Percentiles rank a stretch among this genome's conserved stretches.
phyloP scores from a whole-genome alignment of 2,329 filamentous ascomycete genomes.

The Tolypocladium album region DNA sequence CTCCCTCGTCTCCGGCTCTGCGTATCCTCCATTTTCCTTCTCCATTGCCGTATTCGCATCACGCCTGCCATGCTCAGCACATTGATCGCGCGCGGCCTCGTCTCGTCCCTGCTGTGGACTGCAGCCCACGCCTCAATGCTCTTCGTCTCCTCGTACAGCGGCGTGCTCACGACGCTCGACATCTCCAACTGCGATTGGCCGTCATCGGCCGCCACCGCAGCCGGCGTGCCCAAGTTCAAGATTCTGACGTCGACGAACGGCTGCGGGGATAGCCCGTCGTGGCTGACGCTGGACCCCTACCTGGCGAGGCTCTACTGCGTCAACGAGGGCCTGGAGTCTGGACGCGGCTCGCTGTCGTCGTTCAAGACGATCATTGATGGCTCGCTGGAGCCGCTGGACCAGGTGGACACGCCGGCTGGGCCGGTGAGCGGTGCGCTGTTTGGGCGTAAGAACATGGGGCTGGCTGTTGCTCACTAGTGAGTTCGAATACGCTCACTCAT shows the following conservation, averaged over 20 bases:
- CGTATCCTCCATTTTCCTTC: background rate
- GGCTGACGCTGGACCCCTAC: conserved; percentile 44
- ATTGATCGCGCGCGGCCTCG: background rate
- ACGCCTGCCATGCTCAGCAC: background rate
- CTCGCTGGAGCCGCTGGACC: conserved; percentile 25
- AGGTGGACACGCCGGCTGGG: conserved; percentile 22
- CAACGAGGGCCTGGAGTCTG: conserved; percentile 40
- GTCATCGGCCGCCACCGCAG: background rate
- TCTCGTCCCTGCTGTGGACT: background rate
- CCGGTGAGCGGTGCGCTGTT: conserved; percentile 34
- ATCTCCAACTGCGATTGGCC: conserved; percentile 12
- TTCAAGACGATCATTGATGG: conserved; percentile 27
- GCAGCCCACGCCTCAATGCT: conserved; percentile 16
- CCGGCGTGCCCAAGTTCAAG: conserved; percentile 21
- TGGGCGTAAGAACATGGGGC: conserved; percentile 26
- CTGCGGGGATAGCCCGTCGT: conserved; percentile 46
- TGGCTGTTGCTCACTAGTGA: conserved; percentile 36
- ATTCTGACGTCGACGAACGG: conserved; percentile 29
- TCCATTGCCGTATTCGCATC: background rate
- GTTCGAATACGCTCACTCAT: conserved; percentile 8
- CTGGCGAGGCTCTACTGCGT: conserved; percentile 45
- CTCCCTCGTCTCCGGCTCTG: background rate
- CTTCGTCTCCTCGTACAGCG: conserved; percentile 38
- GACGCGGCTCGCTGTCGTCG: conserved; percentile 37
- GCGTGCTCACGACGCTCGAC: conserved; percentile 36